Evolutionary conservation across 495 filamentous ascomycete species (phyloP).

Genomic region (Penicillium turbatum): DNA sequence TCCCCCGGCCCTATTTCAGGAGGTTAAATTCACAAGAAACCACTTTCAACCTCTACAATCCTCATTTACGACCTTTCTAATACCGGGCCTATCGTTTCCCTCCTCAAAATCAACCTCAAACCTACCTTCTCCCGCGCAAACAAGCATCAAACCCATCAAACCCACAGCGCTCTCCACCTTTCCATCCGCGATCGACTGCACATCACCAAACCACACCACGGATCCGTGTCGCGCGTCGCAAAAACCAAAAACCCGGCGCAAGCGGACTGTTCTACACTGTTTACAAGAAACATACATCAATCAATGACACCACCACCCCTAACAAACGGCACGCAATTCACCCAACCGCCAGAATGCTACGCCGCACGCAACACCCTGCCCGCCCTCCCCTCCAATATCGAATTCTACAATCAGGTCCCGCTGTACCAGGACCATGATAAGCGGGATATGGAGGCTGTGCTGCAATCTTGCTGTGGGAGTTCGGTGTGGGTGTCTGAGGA

Average conservation of each 20-base stretch:
- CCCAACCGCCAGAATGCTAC: slow-evolving; percentile 12
- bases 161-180: not conserved
- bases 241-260: not conserved
- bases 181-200: not conserved
- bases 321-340: slow-evolving; percentile 2
- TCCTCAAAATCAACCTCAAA: not conserved
- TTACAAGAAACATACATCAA: not conserved
- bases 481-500: slow-evolving; percentile 14
- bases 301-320: not conserved
- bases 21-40: not conserved
- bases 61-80: too few relatives aligned
- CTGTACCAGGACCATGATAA: slow-evolving; percentile 14
- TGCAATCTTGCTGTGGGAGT: slow-evolving; percentile 12
- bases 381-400: not conserved
- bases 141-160: not conserved
- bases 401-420: slow-evolving; percentile 18
- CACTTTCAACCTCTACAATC: too few relatives aligned
- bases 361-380: slow-evolving; percentile 11
- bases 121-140: not conserved
- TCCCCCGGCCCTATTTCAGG: not conserved
- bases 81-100: not conserved
- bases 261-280: too few relatives aligned
- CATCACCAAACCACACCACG: not conserved
- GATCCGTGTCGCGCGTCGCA: not conserved
- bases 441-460: slow-evolving; percentile 2